These are phyloP conservation scores for Cytidiella melzeri DNA, from an alignment of 768 basidiomycete species.

Conservation along the genomic window DNA sequence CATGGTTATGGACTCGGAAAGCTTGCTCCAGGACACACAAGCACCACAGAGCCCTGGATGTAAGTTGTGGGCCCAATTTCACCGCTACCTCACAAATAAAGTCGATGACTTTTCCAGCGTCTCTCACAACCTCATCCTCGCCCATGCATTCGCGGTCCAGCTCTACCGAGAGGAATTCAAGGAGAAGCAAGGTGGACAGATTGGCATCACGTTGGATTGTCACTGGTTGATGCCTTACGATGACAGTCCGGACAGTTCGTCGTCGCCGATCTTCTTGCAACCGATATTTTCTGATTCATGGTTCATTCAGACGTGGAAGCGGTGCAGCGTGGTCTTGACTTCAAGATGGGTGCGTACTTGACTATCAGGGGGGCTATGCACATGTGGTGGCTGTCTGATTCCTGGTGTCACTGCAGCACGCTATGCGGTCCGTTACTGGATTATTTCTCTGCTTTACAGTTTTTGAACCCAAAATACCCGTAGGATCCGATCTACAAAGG, in stretches of 20 bases:
- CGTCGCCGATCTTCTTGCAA: not conserved
- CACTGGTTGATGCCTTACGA: slow-evolving; percentile 75
- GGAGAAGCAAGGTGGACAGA: slow-evolving; percentile 51
- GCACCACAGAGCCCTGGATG: slow-evolving; percentile 70
- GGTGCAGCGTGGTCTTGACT: slow-evolving; percentile 35
- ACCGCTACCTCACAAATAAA: not conserved
- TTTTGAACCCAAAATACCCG: not conserved
- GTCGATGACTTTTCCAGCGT: too few relatives aligned
- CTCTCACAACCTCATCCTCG: slow-evolving; percentile 59
- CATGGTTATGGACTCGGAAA: slow-evolving; percentile 67
- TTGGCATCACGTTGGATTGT: slow-evolving; percentile 78
- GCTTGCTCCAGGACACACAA: slow-evolving; percentile 67
- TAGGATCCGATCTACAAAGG: slow-evolving; percentile 71
- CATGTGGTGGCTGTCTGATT: not conserved
- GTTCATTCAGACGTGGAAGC: slow-evolving; percentile 30
- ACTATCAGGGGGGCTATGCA: too few relatives aligned
- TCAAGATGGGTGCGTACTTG: slow-evolving; percentile 32
- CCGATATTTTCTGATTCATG: not conserved
- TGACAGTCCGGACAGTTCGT: slow-evolving; percentile 59
- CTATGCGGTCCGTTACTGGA: slow-evolving; percentile 14
- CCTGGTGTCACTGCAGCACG: slow-evolving; percentile 15
- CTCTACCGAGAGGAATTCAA: slow-evolving; percentile 65
- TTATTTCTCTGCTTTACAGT: slow-evolving; percentile 12
- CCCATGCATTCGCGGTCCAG: slow-evolving; percentile 64
- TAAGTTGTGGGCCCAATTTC: slow-evolving; percentile 27